Evolutionary conservation across 768 basidiomycete genomes (phyloP).

Genomic region (Suillus plorans): DNA sequence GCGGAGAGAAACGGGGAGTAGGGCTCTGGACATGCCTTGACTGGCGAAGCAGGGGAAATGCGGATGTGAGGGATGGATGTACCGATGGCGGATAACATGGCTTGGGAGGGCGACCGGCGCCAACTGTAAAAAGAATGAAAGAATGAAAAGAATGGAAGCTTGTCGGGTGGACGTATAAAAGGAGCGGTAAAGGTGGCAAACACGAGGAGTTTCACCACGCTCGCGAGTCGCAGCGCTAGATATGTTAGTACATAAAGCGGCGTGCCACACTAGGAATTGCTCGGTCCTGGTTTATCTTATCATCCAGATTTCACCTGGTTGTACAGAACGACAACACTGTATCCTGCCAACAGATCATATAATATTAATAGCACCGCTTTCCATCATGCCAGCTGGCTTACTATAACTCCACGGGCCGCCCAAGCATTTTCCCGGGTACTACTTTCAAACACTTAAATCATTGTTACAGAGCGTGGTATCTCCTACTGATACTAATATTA

Average conservation of each 20-base stretch:
- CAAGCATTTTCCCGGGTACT: too few species aligned
- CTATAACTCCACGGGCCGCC: too few species aligned
- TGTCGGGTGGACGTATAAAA: slow-evolving; percentile 33
- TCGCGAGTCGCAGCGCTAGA: slow-evolving; percentile 9
- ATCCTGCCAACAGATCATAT: background rate
- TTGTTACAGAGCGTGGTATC: background rate
- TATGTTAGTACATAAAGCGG: slow-evolving; percentile 4
- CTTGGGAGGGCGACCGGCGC: slow-evolving; percentile 49
- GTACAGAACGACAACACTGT: background rate
- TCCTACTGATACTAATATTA: background rate
- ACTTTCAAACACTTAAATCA: background rate
- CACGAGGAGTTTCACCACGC: slow-evolving; percentile 19
- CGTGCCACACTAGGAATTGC: background rate
- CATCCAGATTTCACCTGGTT: background rate
- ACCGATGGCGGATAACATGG: slow-evolving; percentile 19
- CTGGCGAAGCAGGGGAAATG: slow-evolving; percentile 67
- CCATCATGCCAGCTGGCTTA: background rate
- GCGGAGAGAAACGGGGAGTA: slow-evolving; percentile 58
- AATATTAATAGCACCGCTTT: background rate
- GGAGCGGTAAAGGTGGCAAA: slow-evolving; percentile 14
- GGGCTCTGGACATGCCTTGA: slow-evolving; percentile 49
- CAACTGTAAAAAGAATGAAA: slow-evolving; percentile 22
- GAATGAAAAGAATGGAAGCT: slow-evolving; percentile 30
- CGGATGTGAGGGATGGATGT: slow-evolving; percentile 59
- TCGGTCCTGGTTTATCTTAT: background rate